phyloP scores from a whole-genome alignment of 1,139 yeast species.

The Yamadazyma membranifaciens region DNA sequence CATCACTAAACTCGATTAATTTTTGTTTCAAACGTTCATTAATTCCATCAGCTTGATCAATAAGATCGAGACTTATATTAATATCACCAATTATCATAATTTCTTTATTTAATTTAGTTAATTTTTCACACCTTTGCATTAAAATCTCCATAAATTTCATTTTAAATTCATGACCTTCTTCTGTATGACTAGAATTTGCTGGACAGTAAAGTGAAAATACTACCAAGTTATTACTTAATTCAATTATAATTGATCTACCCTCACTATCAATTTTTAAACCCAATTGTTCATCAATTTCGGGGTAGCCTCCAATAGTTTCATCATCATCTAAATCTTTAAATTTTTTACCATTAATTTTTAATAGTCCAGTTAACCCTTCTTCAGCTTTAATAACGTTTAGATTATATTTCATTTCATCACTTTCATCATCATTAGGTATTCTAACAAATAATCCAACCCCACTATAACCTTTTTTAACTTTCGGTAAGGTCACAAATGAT shows the following conservation, averaged over 20 bases:
- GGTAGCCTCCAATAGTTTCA: conserved; percentile 73
- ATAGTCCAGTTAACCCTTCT: conserved; percentile 83
- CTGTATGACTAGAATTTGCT: conserved; percentile 75
- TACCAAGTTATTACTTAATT: conserved; percentile 60
- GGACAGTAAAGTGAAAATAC: conserved; percentile 87
- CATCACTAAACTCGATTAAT: conserved; percentile 19
- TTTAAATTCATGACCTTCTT: conserved; percentile 67
- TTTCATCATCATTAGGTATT: conserved; percentile 41
- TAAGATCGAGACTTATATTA: conserved; percentile 73
- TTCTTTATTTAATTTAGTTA: conserved; percentile 54
- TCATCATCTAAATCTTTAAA: conserved; percentile 23
- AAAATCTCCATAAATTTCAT: conserved; percentile 55
- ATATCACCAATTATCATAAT: conserved; percentile 87
- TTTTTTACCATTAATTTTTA: conserved; percentile 21
- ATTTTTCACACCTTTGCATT: conserved; percentile 56
- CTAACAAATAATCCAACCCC: conserved; percentile 89
- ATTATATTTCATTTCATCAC: conserved; percentile 28
- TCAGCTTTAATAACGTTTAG: conserved; percentile 70
- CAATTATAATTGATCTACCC: conserved; percentile 79
- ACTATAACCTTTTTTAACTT: conserved; percentile 71
- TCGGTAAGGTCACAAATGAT: conserved; percentile 71
- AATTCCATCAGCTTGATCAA: conserved; percentile 77
- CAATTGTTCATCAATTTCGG: conserved; percentile 32
- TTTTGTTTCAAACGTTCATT: conserved; percentile 37
- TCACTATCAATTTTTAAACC: conserved; percentile 67